Evolutionary conservation across 2,329 filamentous ascomycete species (phyloP).

Genomic region (Talaromyces sp.): DNA sequence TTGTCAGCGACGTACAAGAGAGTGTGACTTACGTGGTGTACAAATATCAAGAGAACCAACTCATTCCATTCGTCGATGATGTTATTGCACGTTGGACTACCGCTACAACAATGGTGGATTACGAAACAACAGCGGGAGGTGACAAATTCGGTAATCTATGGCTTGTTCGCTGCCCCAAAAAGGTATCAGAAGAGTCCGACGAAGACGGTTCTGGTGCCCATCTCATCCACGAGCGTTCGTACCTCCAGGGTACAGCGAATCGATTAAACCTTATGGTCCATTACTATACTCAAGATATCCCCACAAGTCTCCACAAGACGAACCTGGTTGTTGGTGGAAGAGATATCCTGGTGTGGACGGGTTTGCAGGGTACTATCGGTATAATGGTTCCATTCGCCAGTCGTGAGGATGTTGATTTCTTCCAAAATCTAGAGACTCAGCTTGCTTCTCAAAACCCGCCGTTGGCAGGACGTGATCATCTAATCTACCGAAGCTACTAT

Average conservation of each 20-base stretch:
- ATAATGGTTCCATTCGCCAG: constrained; percentile 88
- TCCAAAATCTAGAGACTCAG: constrained; percentile 88
- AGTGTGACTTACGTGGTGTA: constrained; percentile 90
- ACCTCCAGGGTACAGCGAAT: constrained; percentile 84
- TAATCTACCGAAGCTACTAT: constrained; percentile 95
- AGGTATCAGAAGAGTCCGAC: constrained; percentile 83
- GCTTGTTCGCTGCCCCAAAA: constrained; percentile 81
- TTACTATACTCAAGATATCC: constrained; percentile 87
- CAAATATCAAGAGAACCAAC: constrained; percentile 83
- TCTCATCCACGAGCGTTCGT: constrained; percentile 83
- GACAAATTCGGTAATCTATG: constrained; percentile 98
- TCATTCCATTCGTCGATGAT: constrained; percentile 93
- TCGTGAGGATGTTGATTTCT: constrained; percentile 95
- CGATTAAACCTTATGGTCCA: constrained; percentile 82
- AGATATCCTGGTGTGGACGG: constrained; percentile 88
- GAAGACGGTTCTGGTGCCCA: constrained; percentile 88
- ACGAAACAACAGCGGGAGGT: constrained; percentile 89
- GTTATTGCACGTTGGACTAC: constrained; percentile 87
- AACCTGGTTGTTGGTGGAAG: constrained; percentile 86
- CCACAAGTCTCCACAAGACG: constrained; percentile 84
- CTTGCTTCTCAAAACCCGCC: constrained; percentile 83
- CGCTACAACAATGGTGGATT: constrained; percentile 90
- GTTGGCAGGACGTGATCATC: constrained; percentile 84
- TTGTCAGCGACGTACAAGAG: constrained; percentile 90
- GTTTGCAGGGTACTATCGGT: constrained; percentile 89